Evolutionary conservation across 192 early-diverging fungal genomes (phyloP), one percentile per base, ranked within the genome.

Genomic region (Spizellomyces sp.): DNA sequence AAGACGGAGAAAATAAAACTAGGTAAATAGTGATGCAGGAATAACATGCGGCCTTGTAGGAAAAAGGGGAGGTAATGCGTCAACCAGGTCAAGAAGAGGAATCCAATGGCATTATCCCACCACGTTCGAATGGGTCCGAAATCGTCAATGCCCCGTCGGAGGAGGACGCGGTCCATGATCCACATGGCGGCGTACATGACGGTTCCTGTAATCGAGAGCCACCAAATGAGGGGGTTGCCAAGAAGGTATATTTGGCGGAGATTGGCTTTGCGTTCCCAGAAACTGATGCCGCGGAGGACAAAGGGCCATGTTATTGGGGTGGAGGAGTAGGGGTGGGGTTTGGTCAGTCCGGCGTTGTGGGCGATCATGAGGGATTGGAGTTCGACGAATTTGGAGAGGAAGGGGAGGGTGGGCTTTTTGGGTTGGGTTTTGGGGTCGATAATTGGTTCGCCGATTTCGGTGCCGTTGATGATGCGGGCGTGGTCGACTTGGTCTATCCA

Each of bases 21-120:
- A 2, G 95, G 95, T 59, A 98, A 79, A 77, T 98, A 98, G 81
- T 98, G 96, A 82, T 98, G 96, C 67, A 98, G 75, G 78, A 96
- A 98, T 6, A 95, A 84, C 60, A 91, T 88, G 47, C 96, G 89
- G 21, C 93, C 95, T 92, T 95, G 94, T 52, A 94, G 66, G 76
- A 92, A 96, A 84, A 96, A 97, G 45, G 96, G 95, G 9, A 93
- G 44, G 77, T 93, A 98, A 74, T 98, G 96, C 66, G 96, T 77
- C 17, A 81, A 71, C 91, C 93, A 98, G 36, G 86, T 90, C 54
- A 94, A 70, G 67, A 91, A 89, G 71, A 97, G 85, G 83, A 96
- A 96, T 45, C 93, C 93, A 44, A 84, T 83, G 19, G 71, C 56
- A 17, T 69, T 36, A 71, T 88, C 86, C 77, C 79, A 87, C 81